Percentiles rank a stretch among this genome's conserved stretches.
These are phyloP conservation scores for Penicillium sp. DNA, from an alignment of 2,329 filamentous ascomycete genomes.

Conservation along the genomic window DNA sequence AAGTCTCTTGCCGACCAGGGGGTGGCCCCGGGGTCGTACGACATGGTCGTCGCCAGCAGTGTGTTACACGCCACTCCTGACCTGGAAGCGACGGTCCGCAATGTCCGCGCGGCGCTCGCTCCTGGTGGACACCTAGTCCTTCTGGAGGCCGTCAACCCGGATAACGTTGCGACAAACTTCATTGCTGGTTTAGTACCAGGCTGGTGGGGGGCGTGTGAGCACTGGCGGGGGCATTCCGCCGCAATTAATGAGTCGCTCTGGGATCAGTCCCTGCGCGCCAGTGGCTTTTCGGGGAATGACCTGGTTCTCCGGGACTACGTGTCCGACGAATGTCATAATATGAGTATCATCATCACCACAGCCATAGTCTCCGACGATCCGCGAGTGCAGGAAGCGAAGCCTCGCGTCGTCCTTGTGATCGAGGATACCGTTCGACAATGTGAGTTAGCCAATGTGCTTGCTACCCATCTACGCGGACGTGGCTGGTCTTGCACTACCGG, in stretches of 20 bases:
- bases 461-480: not conserved
- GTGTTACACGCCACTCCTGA: slow-evolving; percentile 29
- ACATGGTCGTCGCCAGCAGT: slow-evolving; percentile 28
- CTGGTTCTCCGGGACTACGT: slow-evolving; percentile 17
- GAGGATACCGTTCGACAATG: not conserved
- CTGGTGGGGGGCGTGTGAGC: slow-evolving; percentile 16
- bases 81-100: slow-evolving; percentile 22
- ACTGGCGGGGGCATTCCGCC: slow-evolving; percentile 19
- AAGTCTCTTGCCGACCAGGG: slow-evolving; percentile 12
- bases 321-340: slow-evolving; percentile 16
- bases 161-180: slow-evolving; percentile 7
- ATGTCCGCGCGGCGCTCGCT: slow-evolving; percentile 19
- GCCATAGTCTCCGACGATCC: slow-evolving; percentile 19
- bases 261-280: slow-evolving; percentile 28
- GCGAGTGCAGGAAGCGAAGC: not conserved
- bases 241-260: slow-evolving; percentile 25
- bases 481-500: not conserved
- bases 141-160: slow-evolving; percentile 19
- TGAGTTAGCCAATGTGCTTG: not conserved
- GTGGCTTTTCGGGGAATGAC: slow-evolving; percentile 33
- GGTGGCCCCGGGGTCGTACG: slow-evolving; percentile 16
- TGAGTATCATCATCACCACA: slow-evolving; percentile 21
- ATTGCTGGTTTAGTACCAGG: slow-evolving; percentile 15
- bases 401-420: not conserved
- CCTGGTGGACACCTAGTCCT: slow-evolving; percentile 18